A percentile compares a stretch with the other conserved stretches of the same genome.
These are phyloP conservation scores for Cystobasidium tubakii DNA, from an alignment of 768 basidiomycete species.

Conservation along the genomic window DNA sequence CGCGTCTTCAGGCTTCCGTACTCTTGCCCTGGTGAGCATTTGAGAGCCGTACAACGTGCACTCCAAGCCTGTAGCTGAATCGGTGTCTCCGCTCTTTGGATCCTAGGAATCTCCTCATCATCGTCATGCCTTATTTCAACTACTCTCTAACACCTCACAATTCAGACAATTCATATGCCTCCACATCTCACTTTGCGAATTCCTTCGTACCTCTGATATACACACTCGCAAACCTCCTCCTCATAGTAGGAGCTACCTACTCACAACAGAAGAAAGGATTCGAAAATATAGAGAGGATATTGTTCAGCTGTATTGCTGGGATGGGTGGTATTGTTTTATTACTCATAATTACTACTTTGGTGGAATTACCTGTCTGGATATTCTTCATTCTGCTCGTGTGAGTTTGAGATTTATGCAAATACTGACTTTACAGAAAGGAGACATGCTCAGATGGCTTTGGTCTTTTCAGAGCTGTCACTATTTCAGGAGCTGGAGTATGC, in stretches of 20 bases:
- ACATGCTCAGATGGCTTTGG: no score
- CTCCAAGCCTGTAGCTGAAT: no score
- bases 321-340: neutral
- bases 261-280: conserved; percentile 24
- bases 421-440: no score
- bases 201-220: conserved; percentile 16
- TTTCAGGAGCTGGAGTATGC: conserved; percentile 2
- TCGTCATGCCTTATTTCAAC: conserved; percentile 23
- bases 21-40: conserved; percentile 24
- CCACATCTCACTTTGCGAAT: neutral
- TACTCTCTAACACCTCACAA: neutral
- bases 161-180: neutral
- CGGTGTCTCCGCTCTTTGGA: no score
- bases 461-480: conserved; percentile 11
- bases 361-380: neutral
- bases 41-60: no score
- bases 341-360: neutral
- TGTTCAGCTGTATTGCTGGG: conserved; percentile 8
- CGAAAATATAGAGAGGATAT: conserved; percentile 10
- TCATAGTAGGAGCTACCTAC: conserved; percentile 20
- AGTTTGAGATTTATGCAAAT: neutral
- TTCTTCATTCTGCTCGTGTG: conserved; percentile 26
- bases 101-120: conserved; percentile 35
- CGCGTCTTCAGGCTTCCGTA: conserved; percentile 20
- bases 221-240: neutral